A percentile compares a stretch with the other conserved stretches of the same genome.
Evolutionary conservation across 1,284 basidiomycete species (phyloP).

Genomic region (Moniliella sp.): DNA sequence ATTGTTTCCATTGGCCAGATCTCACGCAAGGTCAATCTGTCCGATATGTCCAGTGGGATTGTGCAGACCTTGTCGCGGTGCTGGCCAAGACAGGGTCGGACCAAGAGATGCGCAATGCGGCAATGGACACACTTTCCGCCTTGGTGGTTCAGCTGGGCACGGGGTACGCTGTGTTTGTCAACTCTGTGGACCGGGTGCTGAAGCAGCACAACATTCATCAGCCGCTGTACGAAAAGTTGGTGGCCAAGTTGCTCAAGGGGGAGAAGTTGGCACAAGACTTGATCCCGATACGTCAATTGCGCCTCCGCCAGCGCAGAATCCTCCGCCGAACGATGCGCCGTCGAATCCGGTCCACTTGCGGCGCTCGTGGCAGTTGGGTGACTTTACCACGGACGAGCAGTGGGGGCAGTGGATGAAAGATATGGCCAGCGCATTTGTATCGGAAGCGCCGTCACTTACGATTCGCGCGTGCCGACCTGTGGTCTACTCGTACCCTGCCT

Average conservation of each 20-base stretch:
- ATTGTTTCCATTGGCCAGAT: slow-evolving; percentile 77
- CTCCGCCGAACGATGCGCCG: no score
- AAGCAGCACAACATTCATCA: slow-evolving; percentile 62
- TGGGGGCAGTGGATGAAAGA: slow-evolving; percentile 92
- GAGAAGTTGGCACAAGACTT: slow-evolving; percentile 59
- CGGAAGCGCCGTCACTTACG: slow-evolving; percentile 90
- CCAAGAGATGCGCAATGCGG: slow-evolving; percentile 55
- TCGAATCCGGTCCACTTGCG: slow-evolving; percentile 96
- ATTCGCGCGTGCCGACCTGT: slow-evolving; percentile 81
- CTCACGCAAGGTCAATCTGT: slow-evolving; percentile 83
- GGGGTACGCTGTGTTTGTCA: slow-evolving; percentile 90
- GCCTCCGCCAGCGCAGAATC: no score
- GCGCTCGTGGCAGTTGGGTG: slow-evolving; percentile 80
- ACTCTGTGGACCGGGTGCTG: slow-evolving; percentile 78
- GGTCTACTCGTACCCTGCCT: slow-evolving; percentile 70
- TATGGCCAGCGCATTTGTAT: slow-evolving; percentile 85
- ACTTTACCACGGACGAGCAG: slow-evolving; percentile 55
- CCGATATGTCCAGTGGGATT: slow-evolving; percentile 90
- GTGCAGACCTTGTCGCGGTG: no score
- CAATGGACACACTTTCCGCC: slow-evolving; percentile 82
- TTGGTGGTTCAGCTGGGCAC: slow-evolving; percentile 78
- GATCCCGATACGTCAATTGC: no score
- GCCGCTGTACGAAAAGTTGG: slow-evolving; percentile 64
- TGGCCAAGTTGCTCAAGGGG: slow-evolving; percentile 59
- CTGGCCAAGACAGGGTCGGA: no score